These are phyloP conservation scores for Nitzschia palea DNA, from an alignment of 108 stramenopile species.

Conservation along the genomic window DNA sequence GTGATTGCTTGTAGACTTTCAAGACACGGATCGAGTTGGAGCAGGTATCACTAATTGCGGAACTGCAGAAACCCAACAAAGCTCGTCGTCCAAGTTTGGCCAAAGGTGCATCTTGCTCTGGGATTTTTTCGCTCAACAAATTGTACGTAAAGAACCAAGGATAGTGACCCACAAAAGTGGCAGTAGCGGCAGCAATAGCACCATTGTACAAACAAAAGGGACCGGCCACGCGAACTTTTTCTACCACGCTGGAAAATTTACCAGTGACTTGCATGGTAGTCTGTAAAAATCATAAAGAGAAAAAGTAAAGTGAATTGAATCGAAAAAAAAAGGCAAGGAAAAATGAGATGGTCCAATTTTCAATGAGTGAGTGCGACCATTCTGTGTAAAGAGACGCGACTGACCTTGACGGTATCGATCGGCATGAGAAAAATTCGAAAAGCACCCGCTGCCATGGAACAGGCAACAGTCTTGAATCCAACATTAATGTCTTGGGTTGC, in stretches of 20 bases:
- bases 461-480: conserved; percentile 86
- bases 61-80: conserved; percentile 91
- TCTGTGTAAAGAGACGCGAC: too few relatives aligned
- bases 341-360: too few relatives aligned
- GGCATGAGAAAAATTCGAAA: conserved; percentile 98
- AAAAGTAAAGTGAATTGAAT: background rate
- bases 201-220: conserved; percentile 92
- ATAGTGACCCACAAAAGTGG: conserved; percentile 98
- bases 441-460: conserved; percentile 80
- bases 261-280: conserved; percentile 97
- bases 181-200: conserved; percentile 88
- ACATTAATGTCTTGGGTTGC: conserved; percentile 84
- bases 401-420: conserved; percentile 72
- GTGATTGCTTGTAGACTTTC: conserved; percentile 98
- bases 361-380: background rate
- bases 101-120: conserved; percentile 87
- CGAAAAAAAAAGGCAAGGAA: background rate
- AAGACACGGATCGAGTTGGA: conserved; percentile 97
- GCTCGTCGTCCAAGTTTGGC: conserved; percentile 91
- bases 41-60: conserved; percentile 92
- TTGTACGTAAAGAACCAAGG: conserved; percentile 98
- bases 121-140: conserved; percentile 87
- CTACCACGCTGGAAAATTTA: conserved; percentile 82
- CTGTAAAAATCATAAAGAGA: conserved; percentile 5
- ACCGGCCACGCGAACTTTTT: conserved; percentile 87